Base-by-base conservation (phyloP, 768 basidiomycete genomes). In the Termitomyces sp. region DNA sequence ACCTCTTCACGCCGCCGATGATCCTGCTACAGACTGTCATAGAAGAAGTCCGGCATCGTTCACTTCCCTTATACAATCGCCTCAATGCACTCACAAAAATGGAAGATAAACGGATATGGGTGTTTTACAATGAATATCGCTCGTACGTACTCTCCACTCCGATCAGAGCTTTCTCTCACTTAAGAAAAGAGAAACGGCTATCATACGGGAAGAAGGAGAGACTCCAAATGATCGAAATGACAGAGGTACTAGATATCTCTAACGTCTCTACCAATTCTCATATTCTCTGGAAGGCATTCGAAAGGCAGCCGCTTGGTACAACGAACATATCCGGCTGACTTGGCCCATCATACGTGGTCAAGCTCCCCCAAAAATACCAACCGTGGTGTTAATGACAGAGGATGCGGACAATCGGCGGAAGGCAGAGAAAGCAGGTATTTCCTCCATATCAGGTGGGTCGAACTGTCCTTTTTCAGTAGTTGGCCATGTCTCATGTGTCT, bases 211-310 rank as follows among this genome's bases (percentile, higher is more conserved):
- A 60, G 84, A 88, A 54, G 84, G 78, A 4, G 92, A 95, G 71
- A 84, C 84, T 0, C 91, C 94, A 0, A 98, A 98, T 63, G 97
- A 99, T 67, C 79, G 90, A 27, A 98, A 98, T 66, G 97, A 98
- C 67, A 75, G 97, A 81, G 89, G 94, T 91, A 57, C 30, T 71
- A 66, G 16, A n/a, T 27, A 46, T 3, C 9, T 11, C 5, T 32
- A 32, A 49, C 14, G 19, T 35, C 23, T 39, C 37, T 58, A 2
- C 53, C 34, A 27, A 42, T 30, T 32, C 16, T 52, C 25, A 57
- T 34, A 2, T 14, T 10, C n/a, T 2, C 16, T 25, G n/a, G 27
- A 60, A 94, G 95, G 91, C 6, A 99, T 99, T 58, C 83, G 97
- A 48, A 88, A 84, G 66, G 89, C 91, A 1, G 79, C 92, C 1